Conservation (phyloP, 2,329 filamentous ascomycete species). For the Exutisphaerella laricina region DNA sequence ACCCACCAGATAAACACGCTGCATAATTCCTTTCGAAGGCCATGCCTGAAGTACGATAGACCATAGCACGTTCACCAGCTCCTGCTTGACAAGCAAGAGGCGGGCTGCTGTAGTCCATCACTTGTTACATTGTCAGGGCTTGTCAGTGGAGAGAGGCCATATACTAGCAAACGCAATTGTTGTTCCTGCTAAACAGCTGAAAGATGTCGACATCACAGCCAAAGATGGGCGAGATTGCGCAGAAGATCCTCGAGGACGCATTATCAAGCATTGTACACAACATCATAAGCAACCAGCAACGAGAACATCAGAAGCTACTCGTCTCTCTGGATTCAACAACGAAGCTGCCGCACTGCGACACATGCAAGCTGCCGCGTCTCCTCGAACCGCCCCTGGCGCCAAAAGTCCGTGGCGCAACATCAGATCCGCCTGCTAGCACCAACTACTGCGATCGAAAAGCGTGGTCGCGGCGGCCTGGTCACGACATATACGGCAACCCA, state of each 20-base stretch:
- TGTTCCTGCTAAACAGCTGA: too few relatives aligned
- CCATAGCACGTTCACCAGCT: too few relatives aligned
- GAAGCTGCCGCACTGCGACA: slow-evolving; percentile 65
- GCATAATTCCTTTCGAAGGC: too few relatives aligned
- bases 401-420: slow-evolving; percentile 29
- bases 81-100: too few relatives aligned
- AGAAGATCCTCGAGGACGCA: slow-evolving; percentile 65
- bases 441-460: slow-evolving; percentile 76
- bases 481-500: slow-evolving; percentile 77
- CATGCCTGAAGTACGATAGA: too few relatives aligned
- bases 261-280: slow-evolving; percentile 73
- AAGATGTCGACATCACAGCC: slow-evolving; percentile 6
- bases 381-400: slow-evolving; percentile 61
- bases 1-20: too few relatives aligned
- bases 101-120: too few relatives aligned
- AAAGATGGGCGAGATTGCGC: slow-evolving; percentile 36
- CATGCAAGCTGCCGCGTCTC: slow-evolving; percentile 68
- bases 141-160: too few relatives aligned
- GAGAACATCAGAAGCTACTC: slow-evolving; percentile 70
- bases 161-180: too few relatives aligned
- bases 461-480: slow-evolving; percentile 68
- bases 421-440: slow-evolving; percentile 38
- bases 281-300: slow-evolving; percentile 67
- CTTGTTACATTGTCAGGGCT: too few relatives aligned
- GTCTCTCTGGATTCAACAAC: slow-evolving; percentile 69